Base-by-base conservation (phyloP, 768 basidiomycete species). In the Cystofilobasidium macerans region DNA sequence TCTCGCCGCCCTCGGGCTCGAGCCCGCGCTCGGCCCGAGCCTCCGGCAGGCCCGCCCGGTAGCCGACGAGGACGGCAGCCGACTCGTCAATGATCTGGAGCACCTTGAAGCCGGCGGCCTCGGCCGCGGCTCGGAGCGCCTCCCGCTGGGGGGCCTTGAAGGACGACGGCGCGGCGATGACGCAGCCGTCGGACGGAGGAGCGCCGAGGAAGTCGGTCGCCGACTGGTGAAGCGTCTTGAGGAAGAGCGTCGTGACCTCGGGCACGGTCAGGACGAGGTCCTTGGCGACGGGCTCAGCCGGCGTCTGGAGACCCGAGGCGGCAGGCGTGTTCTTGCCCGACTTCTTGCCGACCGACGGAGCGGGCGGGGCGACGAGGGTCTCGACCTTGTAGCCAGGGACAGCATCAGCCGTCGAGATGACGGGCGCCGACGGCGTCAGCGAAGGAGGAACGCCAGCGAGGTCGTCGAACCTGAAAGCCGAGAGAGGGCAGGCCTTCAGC, bases 61-160 rank as follows among this genome's bases (percentile, higher is more conserved):
- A 80, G 18, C 78, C 79, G 30, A 79, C 75, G 48, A 82, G 74
- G 0, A 84, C 86, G 2, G 92, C 91, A 33, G 84, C 90, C 0
- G 86, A 82, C 70, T 97, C 91, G 60, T 94, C 89, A 7, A 97
- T 77, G 12, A 97, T 81, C 75, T 95, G 90, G 12, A 93, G 77
- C 22, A 97, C 86, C 43, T 81, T 80, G 40, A 98, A 81, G 24
- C 87, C 94, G 3, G 90, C 93, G 40, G 84, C 85, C 9, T 81
- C 78, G 1, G 89, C 88, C 0, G 90, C 89, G 59, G 81, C 80
- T 69, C 81, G 79, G 24, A 97, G 79, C 0, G 89, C 90, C 6
- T 78, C 80, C 69, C 81, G 81, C 76, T 92, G 89, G 2, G 76
- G 75, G 11, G 82, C 79, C 32, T 83, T 80, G 75, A 93, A 95